These are phyloP conservation scores for Postia placenta DNA, from an alignment of 768 basidiomycete genomes.

Conservation along the genomic window DNA sequence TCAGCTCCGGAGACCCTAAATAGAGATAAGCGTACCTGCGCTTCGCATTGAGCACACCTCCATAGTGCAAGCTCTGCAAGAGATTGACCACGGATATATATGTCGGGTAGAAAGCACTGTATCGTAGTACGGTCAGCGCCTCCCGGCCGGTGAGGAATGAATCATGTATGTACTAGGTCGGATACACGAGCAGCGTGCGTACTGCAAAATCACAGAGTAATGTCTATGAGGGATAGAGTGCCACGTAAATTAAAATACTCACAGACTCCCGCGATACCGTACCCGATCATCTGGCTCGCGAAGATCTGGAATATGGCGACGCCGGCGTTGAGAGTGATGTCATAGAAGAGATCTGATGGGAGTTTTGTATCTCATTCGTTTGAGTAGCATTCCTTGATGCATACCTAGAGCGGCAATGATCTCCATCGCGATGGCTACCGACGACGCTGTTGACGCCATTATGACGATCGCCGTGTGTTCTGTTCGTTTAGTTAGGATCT, in stretches of 20 bases:
- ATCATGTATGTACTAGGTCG: conserved; percentile 35
- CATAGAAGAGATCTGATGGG: conserved; percentile 43
- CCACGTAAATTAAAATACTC: conserved; percentile 5
- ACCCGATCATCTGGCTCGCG: conserved; percentile 36
- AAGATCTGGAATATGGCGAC: conserved; percentile 53
- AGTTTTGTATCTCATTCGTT: not conserved
- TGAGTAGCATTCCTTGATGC: conserved; percentile 10
- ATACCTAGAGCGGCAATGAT: conserved; percentile 52
- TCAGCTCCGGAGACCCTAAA: not conserved
- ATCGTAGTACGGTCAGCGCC: not conserved
- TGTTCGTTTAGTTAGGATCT: conserved; percentile 8
- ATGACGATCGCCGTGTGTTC: conserved; percentile 62
- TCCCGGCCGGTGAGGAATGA: not conserved
- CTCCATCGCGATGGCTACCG: conserved; percentile 51
- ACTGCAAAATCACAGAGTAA: conserved; percentile 21
- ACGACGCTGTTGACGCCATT: conserved; percentile 53
- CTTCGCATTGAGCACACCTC: conserved; percentile 43
- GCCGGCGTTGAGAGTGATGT: conserved; percentile 40
- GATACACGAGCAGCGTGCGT: conserved; percentile 44
- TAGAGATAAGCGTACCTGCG: not conserved
- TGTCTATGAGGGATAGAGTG: not conserved
- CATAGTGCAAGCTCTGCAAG: conserved; percentile 47
- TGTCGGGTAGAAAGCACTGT: conserved; percentile 41
- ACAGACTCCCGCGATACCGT: conserved; percentile 26
- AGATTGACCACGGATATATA: conserved; percentile 48